A percentile compares a stretch with the other conserved stretches of the same genome.
Conservation (phyloP, 805 yeast species). For the Cyberlindnera mississippiensis region DNA sequence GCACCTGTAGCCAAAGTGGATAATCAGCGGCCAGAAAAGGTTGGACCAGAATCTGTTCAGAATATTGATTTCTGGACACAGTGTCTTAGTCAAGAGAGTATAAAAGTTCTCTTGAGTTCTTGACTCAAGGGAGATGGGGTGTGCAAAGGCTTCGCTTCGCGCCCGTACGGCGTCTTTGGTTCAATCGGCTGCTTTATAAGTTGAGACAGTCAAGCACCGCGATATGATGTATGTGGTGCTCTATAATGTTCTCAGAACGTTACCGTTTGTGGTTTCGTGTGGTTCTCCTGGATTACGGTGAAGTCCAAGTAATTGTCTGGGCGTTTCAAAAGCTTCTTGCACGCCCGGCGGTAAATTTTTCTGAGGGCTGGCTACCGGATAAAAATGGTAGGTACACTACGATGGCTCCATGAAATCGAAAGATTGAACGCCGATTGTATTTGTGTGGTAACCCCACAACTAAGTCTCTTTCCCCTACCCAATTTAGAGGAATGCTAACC, state of each 20-base stretch:
- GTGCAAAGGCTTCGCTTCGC: neutral
- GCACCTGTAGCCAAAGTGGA: neutral
- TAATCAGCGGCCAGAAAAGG: neutral
- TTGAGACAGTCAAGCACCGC: too few species aligned
- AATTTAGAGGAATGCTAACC: too few species aligned
- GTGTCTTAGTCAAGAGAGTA: too few species aligned
- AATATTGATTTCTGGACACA: too few species aligned
- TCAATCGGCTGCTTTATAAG: too few species aligned
- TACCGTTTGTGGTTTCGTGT: neutral
- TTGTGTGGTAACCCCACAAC: too few species aligned
- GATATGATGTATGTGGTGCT: too few species aligned
- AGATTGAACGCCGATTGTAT: too few species aligned
- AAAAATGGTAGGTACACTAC: neutral
- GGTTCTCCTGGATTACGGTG: neutral
- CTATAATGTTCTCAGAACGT: too few species aligned
- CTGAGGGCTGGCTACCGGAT: neutral
- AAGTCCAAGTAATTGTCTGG: neutral
- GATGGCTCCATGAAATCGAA: neutral
- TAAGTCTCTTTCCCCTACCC: too few species aligned
- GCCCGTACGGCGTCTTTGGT: constrained; percentile 1
- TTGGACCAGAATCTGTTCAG: neutral
- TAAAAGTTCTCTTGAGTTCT: too few species aligned
- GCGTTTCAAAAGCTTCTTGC: neutral
- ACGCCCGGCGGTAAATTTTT: constrained; percentile 3
- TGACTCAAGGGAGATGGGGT: too few species aligned